Evolutionary conservation across 1,284 basidiomycete species (phyloP).

Genomic region (Rhodotorula sp.): DNA sequence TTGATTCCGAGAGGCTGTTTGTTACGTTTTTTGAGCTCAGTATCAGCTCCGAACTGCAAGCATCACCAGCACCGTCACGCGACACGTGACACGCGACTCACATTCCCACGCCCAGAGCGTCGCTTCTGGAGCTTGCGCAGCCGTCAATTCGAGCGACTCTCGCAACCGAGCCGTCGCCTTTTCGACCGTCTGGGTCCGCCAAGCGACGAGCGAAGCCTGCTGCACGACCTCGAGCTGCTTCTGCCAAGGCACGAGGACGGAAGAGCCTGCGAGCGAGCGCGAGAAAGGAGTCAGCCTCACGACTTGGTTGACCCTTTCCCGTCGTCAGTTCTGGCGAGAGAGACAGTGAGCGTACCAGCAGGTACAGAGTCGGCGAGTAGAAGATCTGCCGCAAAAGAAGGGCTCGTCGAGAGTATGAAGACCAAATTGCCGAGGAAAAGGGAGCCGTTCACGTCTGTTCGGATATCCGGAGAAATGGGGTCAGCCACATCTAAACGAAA

Average conservation of each 20-base stretch:
- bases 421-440: slow-evolving; percentile 34
- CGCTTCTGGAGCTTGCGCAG: neutral
- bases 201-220: slow-evolving; percentile 8
- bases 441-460: slow-evolving; percentile 2
- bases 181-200: slow-evolving; percentile 21
- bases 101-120: slow-evolving; percentile 22
- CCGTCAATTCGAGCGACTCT: slow-evolving; percentile 2
- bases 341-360: neutral
- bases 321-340: no score
- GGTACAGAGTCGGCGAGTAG: neutral
- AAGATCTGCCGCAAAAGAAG: neutral
- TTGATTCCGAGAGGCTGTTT: no score
- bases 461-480: neutral
- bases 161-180: slow-evolving; percentile 8
- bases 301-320: no score
- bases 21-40: neutral
- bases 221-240: slow-evolving; percentile 12
- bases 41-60: no score
- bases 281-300: neutral
- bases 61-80: neutral
- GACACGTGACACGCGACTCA: neutral
- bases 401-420: slow-evolving; percentile 3
- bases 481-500: neutral
- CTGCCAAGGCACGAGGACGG: slow-evolving; percentile 13
- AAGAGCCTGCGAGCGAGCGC: neutral